These are phyloP conservation scores for Populus hybrid DNA, from an alignment of 441 rosid species.

Conservation along the genomic window DNA sequence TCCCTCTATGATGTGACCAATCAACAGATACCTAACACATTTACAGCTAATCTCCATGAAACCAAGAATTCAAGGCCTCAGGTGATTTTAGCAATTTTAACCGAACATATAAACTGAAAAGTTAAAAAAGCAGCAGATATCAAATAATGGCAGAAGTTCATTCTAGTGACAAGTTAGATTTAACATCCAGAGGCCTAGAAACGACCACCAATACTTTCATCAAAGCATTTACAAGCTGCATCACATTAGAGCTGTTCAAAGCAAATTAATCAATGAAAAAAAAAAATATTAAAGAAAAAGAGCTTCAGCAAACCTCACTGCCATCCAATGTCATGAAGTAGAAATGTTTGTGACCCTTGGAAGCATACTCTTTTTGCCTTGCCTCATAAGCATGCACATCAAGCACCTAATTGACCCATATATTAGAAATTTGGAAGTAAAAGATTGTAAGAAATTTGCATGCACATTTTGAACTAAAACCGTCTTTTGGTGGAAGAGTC, in stretches of 20 bases:
- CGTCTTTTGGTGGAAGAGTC: no score
- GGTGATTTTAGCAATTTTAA: background rate
- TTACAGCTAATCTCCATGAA: background rate
- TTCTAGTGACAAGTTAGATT: background rate
- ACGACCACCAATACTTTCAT: background rate
- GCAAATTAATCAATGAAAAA: background rate
- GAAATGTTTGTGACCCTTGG: slow-evolving; percentile 93
- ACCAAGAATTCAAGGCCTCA: background rate
- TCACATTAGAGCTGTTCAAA: background rate
- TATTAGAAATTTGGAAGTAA: slow-evolving; percentile 10
- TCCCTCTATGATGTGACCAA: background rate
- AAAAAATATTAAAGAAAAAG: background rate
- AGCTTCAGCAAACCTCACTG: slow-evolving; percentile 68
- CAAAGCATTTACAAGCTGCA: slow-evolving; percentile 5
- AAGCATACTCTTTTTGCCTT: slow-evolving; percentile 89
- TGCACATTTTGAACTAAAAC: background rate
- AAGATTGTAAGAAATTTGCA: background rate
- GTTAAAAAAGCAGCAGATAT: slow-evolving; percentile 2
- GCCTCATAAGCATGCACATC: slow-evolving; percentile 81
- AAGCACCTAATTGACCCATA: slow-evolving; percentile 67
- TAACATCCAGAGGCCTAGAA: background rate
- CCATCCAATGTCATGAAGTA: slow-evolving; percentile 98
- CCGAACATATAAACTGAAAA: background rate
- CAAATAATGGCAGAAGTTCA: background rate
- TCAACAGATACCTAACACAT: background rate